These are phyloP conservation scores for Leptodontidium sp. DNA, from an alignment of 2,329 filamentous ascomycete species.

Conservation along the genomic window DNA sequence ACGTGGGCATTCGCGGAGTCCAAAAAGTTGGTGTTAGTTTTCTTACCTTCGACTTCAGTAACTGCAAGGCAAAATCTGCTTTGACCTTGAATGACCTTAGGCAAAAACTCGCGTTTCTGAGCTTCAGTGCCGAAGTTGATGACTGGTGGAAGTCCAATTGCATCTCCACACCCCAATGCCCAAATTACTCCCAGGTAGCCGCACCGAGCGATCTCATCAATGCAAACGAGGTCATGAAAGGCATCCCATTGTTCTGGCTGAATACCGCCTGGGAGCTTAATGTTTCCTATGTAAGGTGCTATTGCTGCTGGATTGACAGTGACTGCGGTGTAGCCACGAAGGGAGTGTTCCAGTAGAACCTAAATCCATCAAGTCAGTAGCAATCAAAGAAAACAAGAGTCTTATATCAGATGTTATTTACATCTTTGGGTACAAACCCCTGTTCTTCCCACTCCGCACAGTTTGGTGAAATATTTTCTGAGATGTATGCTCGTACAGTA, in stretches of 20 bases:
- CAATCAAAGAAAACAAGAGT: too few species aligned
- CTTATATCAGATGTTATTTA: too few species aligned
- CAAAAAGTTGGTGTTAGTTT: neutral
- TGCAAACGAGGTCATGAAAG: conserved; percentile 94
- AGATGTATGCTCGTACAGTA: conserved; percentile 90
- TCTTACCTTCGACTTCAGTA: conserved; percentile 77
- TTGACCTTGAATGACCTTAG: conserved; percentile 83
- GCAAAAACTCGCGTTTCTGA: conserved; percentile 83
- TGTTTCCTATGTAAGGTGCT: neutral
- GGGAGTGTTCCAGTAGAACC: conserved; percentile 62
- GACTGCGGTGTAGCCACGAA: conserved; percentile 73
- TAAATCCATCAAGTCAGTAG: too few species aligned
- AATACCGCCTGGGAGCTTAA: conserved; percentile 49
- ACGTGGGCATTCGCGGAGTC: too few species aligned
- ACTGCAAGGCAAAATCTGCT: conserved; percentile 97
- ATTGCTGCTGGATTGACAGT: conserved; percentile 21
- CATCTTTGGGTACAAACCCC: conserved; percentile 65
- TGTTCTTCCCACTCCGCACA: conserved; percentile 87
- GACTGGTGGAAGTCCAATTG: conserved; percentile 87
- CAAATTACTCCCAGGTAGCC: conserved; percentile 92
- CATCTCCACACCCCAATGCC: conserved; percentile 91
- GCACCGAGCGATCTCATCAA: conserved; percentile 87
- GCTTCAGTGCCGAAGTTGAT: conserved; percentile 89
- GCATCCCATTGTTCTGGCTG: conserved; percentile 87
- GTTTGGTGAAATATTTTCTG: conserved; percentile 84